phyloP scores from a whole-genome alignment of 2,329 filamentous ascomycete species.

The Scedosporium apiospermum region DNA sequence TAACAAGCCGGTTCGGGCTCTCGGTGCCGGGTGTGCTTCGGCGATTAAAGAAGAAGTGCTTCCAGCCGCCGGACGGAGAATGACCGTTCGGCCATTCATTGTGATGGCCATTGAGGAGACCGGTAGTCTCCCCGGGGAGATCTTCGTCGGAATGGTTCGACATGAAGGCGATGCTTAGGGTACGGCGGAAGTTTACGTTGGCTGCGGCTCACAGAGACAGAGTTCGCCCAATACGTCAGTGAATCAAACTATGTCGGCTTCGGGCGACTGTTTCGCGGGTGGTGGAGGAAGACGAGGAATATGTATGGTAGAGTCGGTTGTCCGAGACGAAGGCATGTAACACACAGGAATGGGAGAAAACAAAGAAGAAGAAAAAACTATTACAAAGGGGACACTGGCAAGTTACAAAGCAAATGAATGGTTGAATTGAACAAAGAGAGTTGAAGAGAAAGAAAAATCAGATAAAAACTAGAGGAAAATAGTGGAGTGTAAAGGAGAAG shows the following conservation, averaged over 20 bases:
- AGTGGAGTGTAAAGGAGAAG: not conserved
- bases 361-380: not conserved
- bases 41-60: constrained; percentile 38
- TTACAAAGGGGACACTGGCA: not conserved
- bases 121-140: constrained; percentile 27
- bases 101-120: constrained; percentile 28
- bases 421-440: not conserved
- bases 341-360: not conserved
- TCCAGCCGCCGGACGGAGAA: constrained; percentile 13
- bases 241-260: not conserved
- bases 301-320: not conserved
- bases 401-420: not conserved
- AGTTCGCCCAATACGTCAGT: not conserved
- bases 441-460: not conserved
- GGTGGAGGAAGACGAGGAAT: not conserved
- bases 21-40: constrained; percentile 42
- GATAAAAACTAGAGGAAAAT: constrained; percentile 1
- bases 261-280: not conserved
- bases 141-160: not conserved
- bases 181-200: constrained; percentile 17
- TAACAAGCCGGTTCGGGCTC: constrained; percentile 34
- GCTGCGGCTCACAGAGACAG: constrained; percentile 11
- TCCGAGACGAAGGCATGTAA: not conserved
- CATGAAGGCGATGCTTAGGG: constrained; percentile 9
- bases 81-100: constrained; percentile 7